phyloP scores from a whole-genome alignment of 176 grass and related monocot species.

The Luzula sylvatica region DNA sequence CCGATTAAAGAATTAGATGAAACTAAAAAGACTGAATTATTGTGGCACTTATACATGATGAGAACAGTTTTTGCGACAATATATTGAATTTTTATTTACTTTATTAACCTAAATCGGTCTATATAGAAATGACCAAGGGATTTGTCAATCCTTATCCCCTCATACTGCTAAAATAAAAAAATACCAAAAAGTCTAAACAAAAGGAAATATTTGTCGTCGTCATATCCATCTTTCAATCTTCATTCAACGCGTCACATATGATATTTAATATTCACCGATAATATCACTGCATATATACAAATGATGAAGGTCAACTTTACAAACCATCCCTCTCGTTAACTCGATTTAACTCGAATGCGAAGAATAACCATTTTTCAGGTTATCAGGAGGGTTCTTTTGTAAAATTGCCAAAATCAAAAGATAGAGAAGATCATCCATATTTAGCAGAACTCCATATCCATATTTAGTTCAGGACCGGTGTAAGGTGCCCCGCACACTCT shows the following conservation, averaged over 20 bases:
- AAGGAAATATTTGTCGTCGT: constrained; percentile 3
- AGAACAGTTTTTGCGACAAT: no score
- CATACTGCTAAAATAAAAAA: no score
- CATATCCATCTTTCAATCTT: not conserved
- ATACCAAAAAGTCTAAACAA: no score
- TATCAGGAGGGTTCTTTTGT: constrained; percentile 8
- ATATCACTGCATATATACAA: not conserved
- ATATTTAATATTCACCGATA: not conserved
- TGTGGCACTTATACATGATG: no score
- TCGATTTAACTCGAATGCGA: not conserved
- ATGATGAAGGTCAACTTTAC: constrained; percentile 4
- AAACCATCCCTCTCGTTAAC: not conserved
- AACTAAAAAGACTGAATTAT: no score
- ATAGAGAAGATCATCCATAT: not conserved
- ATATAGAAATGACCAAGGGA: no score
- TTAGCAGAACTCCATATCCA: constrained; percentile 33
- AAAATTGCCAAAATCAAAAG: constrained; percentile 1
- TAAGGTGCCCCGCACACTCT: constrained; percentile 51
- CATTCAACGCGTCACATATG: not conserved
- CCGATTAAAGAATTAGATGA: not conserved
- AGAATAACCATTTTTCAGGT: not conserved
- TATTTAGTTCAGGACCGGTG: constrained; percentile 42
- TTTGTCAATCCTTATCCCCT: no score
- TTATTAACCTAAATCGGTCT: no score
- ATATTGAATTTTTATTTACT: no score